A percentile compares a stretch with the other conserved stretches of the same genome.
Conservation (phyloP, 495 filamentous ascomycete genomes). For the Penicillium atrosanguineum region DNA sequence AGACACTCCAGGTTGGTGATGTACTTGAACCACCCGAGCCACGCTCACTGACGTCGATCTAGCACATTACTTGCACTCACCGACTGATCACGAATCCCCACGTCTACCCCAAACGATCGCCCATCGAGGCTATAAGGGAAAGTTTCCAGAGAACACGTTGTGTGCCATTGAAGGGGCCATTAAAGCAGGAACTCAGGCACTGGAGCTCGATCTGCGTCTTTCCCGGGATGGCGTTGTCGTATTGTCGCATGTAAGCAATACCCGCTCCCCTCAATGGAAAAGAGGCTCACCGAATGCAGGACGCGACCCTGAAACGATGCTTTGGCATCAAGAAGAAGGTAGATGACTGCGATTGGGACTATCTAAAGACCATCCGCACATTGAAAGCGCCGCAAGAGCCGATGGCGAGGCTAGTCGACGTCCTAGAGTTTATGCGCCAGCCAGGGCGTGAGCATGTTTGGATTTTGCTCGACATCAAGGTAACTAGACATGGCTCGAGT, state of each 20-base stretch:
- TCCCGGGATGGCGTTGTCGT: slow-evolving; percentile 82
- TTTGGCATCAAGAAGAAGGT: slow-evolving; percentile 70
- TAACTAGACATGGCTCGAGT: slow-evolving; percentile 23
- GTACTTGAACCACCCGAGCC: neutral
- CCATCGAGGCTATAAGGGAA: slow-evolving; percentile 79
- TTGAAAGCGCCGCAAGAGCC: slow-evolving; percentile 61
- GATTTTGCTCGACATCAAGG: slow-evolving; percentile 88
- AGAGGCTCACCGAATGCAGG: slow-evolving; percentile 46
- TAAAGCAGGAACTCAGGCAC: slow-evolving; percentile 68
- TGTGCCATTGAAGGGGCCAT: slow-evolving; percentile 71
- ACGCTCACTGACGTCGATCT: neutral
- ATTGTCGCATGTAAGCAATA: slow-evolving; percentile 66
- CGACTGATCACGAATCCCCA: neutral
- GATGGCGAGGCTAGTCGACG: slow-evolving; percentile 73
- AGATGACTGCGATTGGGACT: slow-evolving; percentile 70
- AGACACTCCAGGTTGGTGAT: slow-evolving; percentile 9
- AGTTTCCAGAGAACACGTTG: slow-evolving; percentile 85
- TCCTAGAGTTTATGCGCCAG: slow-evolving; percentile 66
- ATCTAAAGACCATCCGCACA: slow-evolving; percentile 67
- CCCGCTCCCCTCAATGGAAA: neutral
- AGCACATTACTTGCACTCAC: slow-evolving; percentile 20
- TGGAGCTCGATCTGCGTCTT: slow-evolving; percentile 87
- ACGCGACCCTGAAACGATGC: slow-evolving; percentile 72
- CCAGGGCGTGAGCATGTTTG: slow-evolving; percentile 65
- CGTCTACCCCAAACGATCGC: slow-evolving; percentile 69